Base-by-base conservation (phyloP, 768 basidiomycete species). In the Macrolepiota fuliginosa region DNA sequence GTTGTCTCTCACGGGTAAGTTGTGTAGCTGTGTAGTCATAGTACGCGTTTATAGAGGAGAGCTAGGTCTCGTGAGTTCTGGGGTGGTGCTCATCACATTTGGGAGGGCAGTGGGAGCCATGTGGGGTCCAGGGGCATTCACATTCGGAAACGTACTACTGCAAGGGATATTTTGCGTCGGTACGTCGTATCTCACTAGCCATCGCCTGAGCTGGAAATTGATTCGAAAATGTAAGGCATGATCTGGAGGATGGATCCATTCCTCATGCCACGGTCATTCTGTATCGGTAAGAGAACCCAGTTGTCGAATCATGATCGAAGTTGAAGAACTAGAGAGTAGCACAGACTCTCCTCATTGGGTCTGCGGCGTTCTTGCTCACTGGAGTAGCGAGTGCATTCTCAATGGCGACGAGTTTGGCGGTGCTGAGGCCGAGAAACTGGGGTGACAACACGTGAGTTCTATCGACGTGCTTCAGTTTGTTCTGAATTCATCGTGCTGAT, bases 201-300 rank as follows among this genome's bases (percentile, higher is more conserved):
- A n/a, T 58, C 29, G 9, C 50, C 37, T 32, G 36, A 37, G 35
- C 15, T 25, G 11, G 50, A 7, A 25, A 27, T 47, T 57, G 24
- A 45, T 24, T 17, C 32, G 19, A 24, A 46, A 40, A 22, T 24
- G 27, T 9, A 53, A 89, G 88, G 88, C 11, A 80, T 89, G 72
- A 76, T 85, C 13, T 88, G 84, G 78, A 70, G 73, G 54, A 89
- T 90, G 88, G 75, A 85, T 64, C 85, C 88, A 0, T 75, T 73
- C 53, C 67, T 62, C 19, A 90, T 90, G 86, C 84, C 87, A 9
- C 72, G 68, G 37, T 64, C 68, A 29, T 89, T 90, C 64, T 89
- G 88, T 66, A 71, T 83, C 37, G 76, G 86, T 85, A 65, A 63
- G 80, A 70, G 54, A 49, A 46, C 10, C 19, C 35, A 40, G 1